Conservation (phyloP, 2,329 filamentous ascomycete species). For the Diaporthe sp. region DNA sequence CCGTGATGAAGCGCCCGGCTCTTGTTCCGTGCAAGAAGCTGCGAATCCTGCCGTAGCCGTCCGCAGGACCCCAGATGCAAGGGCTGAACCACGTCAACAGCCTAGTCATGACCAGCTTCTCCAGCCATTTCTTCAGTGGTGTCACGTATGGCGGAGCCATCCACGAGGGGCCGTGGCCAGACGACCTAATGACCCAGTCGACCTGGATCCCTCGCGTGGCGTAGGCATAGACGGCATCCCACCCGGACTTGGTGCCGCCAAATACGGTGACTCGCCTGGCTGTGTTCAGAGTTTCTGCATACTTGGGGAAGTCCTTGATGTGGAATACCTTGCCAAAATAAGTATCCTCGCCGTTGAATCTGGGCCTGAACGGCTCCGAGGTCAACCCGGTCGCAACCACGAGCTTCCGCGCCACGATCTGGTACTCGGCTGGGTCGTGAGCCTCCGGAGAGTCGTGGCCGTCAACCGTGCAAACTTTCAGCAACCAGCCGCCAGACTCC, state of each 20-base stretch:
- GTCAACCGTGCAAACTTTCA: neutral
- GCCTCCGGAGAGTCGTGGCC: neutral
- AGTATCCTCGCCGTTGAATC: neutral
- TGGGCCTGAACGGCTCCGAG: neutral
- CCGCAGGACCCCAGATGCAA: neutral
- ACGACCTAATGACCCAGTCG: neutral
- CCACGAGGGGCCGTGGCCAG: neutral
- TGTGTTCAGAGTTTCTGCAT: neutral
- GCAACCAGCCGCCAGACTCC: neutral
- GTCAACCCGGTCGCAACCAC: neutral
- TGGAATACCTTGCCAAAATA: neutral
- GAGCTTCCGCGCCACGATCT: neutral
- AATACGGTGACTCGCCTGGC: neutral
- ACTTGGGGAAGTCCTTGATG: neutral
- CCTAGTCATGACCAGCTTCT: neutral
- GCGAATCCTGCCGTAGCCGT: neutral
- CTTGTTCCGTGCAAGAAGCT: neutral
- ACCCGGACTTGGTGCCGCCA: neutral
- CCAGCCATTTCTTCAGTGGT: neutral
- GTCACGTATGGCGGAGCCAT: neutral
- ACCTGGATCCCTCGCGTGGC: neutral
- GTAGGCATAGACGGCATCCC: neutral
- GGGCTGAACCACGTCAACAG: neutral
- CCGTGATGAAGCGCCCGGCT: neutral
- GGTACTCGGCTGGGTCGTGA: neutral